Conservation (phyloP, 257 asterid genomes). For the Cinchona pubescens region DNA sequence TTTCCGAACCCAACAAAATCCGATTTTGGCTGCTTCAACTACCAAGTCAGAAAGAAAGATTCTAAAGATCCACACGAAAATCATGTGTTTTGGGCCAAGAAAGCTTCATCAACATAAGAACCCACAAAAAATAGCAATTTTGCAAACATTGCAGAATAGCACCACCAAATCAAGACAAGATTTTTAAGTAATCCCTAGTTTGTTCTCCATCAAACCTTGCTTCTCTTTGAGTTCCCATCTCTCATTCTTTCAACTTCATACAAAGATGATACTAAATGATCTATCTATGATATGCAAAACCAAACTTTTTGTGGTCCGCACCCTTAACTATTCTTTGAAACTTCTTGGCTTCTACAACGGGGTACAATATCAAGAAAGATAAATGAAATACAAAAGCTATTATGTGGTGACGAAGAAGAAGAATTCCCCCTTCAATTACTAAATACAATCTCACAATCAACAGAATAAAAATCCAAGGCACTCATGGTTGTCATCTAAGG, state of each 20-base stretch:
- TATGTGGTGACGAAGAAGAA: constrained; percentile 13
- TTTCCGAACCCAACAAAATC: too few species aligned
- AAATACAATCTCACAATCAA: neutral
- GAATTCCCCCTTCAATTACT: constrained; percentile 14
- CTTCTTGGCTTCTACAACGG: constrained; percentile 11
- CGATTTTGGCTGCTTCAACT: too few species aligned
- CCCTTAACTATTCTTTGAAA: constrained; percentile 5
- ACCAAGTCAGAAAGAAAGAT: too few species aligned
- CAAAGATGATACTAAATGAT: constrained; percentile 13
- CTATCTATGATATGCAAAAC: constrained; percentile 23
- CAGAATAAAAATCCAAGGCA: constrained; percentile 14
- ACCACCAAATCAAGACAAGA: neutral
- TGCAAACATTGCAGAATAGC: constrained; percentile 27
- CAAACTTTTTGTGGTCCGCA: constrained; percentile 29
- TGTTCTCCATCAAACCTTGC: constrained; percentile 59
- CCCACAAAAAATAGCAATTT: constrained; percentile 32
- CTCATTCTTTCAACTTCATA: constrained; percentile 81
- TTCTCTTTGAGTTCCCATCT: constrained; percentile 75
- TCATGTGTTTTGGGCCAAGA: constrained; percentile 88
- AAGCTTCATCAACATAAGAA: constrained; percentile 41
- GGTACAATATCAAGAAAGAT: neutral
- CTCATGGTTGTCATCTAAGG: too few species aligned
- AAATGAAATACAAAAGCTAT: neutral
- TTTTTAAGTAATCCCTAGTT: constrained; percentile 3
- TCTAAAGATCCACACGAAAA: too few species aligned